These are phyloP conservation scores for Neolentinus lepideus DNA, from an alignment of 1,284 basidiomycete species.

Conservation along the genomic window DNA sequence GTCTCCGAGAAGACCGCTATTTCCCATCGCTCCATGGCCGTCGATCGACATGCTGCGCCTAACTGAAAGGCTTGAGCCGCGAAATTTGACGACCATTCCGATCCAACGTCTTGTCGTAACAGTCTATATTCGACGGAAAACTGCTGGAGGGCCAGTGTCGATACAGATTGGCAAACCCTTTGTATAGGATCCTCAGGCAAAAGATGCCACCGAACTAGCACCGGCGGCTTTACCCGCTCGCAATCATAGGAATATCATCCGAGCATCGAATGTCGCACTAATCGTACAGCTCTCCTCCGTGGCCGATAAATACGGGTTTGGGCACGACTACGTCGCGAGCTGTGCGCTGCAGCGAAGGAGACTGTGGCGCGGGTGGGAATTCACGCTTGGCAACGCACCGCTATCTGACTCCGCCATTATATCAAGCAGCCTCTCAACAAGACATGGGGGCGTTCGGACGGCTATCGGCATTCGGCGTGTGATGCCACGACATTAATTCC, in stretches of 20 bases:
- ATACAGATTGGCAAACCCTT: neutral
- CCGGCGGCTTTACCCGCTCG: neutral
- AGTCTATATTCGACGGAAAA: neutral
- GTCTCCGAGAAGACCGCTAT: no score
- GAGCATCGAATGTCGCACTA: neutral
- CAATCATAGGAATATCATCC: neutral
- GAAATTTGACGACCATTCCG: no score
- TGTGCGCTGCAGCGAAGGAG: neutral
- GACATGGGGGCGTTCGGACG: neutral
- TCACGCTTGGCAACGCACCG: neutral
- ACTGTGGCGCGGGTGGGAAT: neutral
- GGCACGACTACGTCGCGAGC: neutral
- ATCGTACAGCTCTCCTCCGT: neutral
- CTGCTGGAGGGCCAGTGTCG: neutral
- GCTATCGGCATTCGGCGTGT: neutral
- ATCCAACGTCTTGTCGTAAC: neutral
- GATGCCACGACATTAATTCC: neutral
- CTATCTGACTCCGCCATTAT: neutral
- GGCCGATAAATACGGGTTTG: neutral
- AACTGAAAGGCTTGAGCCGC: no score
- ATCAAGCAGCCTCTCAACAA: neutral
- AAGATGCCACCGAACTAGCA: neutral
- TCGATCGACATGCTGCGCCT: no score
- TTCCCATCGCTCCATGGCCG: no score
- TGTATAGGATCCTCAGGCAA: neutral